A percentile compares a stretch with the other conserved stretches of the same genome.
phyloP scores from a whole-genome alignment of 2,329 filamentous ascomycete genomes.

The Penicillium sp. region DNA sequence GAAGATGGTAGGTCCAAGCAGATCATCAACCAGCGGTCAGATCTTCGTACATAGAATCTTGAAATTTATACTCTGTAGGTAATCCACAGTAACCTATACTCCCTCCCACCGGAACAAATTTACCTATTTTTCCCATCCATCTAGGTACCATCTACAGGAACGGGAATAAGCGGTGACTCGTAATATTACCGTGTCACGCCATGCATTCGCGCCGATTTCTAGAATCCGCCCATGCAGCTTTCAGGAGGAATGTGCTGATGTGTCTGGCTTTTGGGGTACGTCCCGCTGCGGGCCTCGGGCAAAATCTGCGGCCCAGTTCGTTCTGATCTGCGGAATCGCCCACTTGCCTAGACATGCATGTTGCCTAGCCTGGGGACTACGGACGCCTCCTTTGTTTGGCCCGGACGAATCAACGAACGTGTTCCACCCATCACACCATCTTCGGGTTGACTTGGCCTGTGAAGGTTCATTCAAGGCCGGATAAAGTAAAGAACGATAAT shows the following conservation, averaged over 20 bases:
- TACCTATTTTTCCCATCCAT: no score
- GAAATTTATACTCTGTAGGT: background rate
- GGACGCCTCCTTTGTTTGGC: conserved; percentile 4
- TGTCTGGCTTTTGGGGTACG: conserved; percentile 9
- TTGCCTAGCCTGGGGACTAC: conserved; percentile 1
- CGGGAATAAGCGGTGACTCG: conserved; percentile 2
- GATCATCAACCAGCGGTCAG: conserved; percentile 11
- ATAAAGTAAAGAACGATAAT: background rate
- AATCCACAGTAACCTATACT: background rate
- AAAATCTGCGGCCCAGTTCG: background rate
- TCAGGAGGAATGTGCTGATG: background rate
- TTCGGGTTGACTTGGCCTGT: background rate
- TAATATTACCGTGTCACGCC: conserved; percentile 11
- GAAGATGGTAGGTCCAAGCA: no score
- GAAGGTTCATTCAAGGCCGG: background rate
- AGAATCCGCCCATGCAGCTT: conserved; percentile 17
- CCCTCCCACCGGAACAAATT: no score
- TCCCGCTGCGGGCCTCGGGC: conserved; percentile 17
- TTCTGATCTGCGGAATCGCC: conserved; percentile 14
- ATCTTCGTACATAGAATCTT: background rate
- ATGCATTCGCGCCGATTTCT: conserved; percentile 19
- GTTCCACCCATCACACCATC: conserved; percentile 16
- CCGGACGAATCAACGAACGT: conserved; percentile 14
- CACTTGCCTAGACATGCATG: conserved; percentile 5
- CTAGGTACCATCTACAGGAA: background rate